Conservation (phyloP, 192 early-diverging fungal genomes). For the Entomortierella parvispora region DNA sequence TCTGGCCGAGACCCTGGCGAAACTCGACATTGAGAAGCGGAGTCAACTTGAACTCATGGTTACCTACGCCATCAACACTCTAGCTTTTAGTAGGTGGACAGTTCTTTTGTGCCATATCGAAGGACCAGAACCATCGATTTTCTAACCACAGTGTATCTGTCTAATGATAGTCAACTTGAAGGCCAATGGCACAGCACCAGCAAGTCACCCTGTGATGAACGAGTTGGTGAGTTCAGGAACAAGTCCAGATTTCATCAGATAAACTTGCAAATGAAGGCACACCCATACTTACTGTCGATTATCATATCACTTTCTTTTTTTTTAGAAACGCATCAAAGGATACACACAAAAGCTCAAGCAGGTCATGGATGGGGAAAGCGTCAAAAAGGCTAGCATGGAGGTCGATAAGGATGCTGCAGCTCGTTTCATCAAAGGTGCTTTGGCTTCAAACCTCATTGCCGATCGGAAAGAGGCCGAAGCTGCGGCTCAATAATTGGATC, state of each 20-base stretch:
- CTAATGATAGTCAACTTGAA: constrained; percentile 61
- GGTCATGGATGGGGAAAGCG: constrained; percentile 16
- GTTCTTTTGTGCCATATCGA: background rate
- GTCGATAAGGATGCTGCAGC: constrained; percentile 62
- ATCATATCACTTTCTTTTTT: constrained; percentile 1
- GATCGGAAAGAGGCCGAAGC: constrained; percentile 22
- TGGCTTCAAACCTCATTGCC: constrained; percentile 27
- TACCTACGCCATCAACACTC: constrained; percentile 65
- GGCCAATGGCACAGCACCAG: constrained; percentile 61
- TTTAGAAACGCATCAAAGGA: constrained; percentile 60
- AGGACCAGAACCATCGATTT: too few relatives aligned
- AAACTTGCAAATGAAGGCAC: too few relatives aligned
- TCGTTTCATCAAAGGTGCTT: constrained; percentile 57
- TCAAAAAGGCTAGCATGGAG: constrained; percentile 39
- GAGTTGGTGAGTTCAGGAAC: constrained; percentile 62
- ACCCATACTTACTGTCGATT: too few relatives aligned
- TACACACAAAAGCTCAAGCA: constrained; percentile 24
- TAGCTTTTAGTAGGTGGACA: constrained; percentile 44
- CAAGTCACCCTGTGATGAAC: constrained; percentile 63
- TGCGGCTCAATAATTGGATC: background rate
- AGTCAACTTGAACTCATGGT: constrained; percentile 67
- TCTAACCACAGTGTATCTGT: background rate
- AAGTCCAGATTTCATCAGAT: too few relatives aligned
- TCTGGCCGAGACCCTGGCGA: constrained; percentile 54
- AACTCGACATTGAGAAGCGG: constrained; percentile 59